phyloP scores from a whole-genome alignment of 192 early-diverging fungal genomes.

The Coemansia sp. region DNA sequence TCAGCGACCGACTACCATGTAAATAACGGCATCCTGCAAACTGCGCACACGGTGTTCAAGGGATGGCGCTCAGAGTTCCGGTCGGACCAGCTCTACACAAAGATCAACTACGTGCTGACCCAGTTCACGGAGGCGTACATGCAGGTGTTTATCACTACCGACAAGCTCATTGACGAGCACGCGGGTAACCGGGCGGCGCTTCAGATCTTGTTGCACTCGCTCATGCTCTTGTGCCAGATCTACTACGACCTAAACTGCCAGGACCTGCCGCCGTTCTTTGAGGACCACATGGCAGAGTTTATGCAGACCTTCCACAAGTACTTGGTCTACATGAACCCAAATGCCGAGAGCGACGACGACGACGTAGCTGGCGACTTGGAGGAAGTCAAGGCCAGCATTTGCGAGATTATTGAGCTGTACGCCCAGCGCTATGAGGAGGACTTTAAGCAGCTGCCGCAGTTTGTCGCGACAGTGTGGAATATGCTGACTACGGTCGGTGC shows the following conservation, averaged over 20 bases:
- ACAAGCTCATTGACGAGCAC: constrained; percentile 75
- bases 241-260: constrained; percentile 96
- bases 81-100: constrained; percentile 76
- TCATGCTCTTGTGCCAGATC: constrained; percentile 84
- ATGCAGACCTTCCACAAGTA: constrained; percentile 90
- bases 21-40: constrained; percentile 92
- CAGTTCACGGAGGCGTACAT: constrained; percentile 84
- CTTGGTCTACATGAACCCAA: constrained; percentile 76
- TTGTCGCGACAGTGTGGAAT: constrained; percentile 87
- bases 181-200: constrained; percentile 65
- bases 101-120: constrained; percentile 92
- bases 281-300: constrained; percentile 84
- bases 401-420: constrained; percentile 90
- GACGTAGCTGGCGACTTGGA: constrained; percentile 82
- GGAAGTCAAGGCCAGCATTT: constrained; percentile 91
- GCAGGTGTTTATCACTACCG: constrained; percentile 82
- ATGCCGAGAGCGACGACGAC: constrained; percentile 73
- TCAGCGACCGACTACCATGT: constrained; percentile 74
- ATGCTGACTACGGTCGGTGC: constrained; percentile 76
- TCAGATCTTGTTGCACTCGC: constrained; percentile 69
- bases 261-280: constrained; percentile 96
- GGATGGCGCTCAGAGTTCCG: constrained; percentile 87
- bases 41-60: constrained; percentile 95
- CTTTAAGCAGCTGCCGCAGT: constrained; percentile 76
- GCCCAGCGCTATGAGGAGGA: constrained; percentile 90